Conservation (phyloP, 108 stramenopile species). For the Skeletonema potamos region DNA sequence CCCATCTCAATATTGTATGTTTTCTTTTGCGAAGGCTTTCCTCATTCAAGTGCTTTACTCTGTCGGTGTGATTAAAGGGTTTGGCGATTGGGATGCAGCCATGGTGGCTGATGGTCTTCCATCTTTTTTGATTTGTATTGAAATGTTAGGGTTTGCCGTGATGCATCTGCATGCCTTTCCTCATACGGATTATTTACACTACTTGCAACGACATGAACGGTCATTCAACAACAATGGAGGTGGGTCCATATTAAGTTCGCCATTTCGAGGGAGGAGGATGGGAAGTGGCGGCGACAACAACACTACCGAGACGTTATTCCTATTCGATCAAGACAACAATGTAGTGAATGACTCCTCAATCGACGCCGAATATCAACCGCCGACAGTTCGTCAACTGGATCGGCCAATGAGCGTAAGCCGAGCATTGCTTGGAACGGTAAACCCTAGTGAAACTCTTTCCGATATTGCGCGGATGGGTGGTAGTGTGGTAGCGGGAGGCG, state of each 20-base stretch:
- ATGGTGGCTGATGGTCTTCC: conserved; percentile 42
- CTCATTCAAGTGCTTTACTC: conserved; percentile 23
- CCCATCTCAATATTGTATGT: no score
- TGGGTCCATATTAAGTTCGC: neutral
- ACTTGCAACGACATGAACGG: conserved; percentile 19
- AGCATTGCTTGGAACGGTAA: conserved; percentile 25
- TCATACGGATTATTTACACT: conserved; percentile 52
- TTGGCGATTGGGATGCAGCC: conserved; percentile 36
- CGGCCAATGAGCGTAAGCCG: conserved; percentile 38
- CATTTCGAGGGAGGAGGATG: neutral
- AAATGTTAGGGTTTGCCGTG: conserved; percentile 58
- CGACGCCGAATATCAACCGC: conserved; percentile 39
- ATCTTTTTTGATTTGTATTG: conserved; percentile 56
- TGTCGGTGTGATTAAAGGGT: conserved; percentile 28
- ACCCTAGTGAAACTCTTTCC: conserved; percentile 40
- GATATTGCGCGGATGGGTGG: conserved; percentile 41
- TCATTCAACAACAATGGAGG: neutral
- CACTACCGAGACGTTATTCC: conserved; percentile 22
- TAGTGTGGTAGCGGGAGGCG: conserved; percentile 28
- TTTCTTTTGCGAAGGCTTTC: no score
- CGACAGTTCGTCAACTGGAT: conserved; percentile 38
- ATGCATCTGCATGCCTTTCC: conserved; percentile 55
- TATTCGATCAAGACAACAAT: conserved; percentile 46
- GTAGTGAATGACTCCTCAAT: conserved; percentile 22
- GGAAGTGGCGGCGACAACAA: neutral